Conservation (phyloP, 345 rosid species). For the Dimocarpus longan region DNA sequence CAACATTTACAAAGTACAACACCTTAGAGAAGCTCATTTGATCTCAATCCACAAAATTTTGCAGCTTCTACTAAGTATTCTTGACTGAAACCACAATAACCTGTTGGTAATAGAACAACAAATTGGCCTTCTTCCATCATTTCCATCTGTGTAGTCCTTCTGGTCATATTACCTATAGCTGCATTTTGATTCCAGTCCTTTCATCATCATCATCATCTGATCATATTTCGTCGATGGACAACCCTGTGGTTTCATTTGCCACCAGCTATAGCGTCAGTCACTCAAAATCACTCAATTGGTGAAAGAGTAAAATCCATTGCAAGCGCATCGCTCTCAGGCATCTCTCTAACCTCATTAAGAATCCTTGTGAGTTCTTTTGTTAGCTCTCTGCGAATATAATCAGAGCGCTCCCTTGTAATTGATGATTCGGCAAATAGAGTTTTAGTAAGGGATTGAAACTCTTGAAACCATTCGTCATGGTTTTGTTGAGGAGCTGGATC, state of each 20-base stretch:
- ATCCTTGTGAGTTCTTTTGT: slow-evolving; percentile 40
- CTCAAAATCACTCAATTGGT: slow-evolving; percentile 31
- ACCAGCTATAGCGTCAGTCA: slow-evolving; percentile 8
- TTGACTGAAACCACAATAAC: slow-evolving; percentile 12
- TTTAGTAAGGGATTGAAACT: slow-evolving; percentile 37
- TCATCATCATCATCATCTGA: not conserved
- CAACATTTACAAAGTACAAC: slow-evolving; percentile 3
- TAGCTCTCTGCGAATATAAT: slow-evolving; percentile 34
- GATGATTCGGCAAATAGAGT: slow-evolving; percentile 34
- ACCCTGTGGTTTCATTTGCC: not conserved
- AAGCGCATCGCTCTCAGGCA: slow-evolving; percentile 43
- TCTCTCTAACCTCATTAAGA: slow-evolving; percentile 42
- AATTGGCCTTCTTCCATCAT: not conserved
- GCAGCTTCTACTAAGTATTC: not conserved
- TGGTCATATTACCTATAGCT: not conserved
- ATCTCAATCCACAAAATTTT: slow-evolving; percentile 12
- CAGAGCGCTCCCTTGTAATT: slow-evolving; percentile 31
- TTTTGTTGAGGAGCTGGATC: slow-evolving; percentile 27
- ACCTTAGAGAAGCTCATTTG: slow-evolving; percentile 9
- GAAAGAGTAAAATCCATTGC: slow-evolving; percentile 41
- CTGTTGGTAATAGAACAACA: not conserved
- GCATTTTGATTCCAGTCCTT: not conserved
- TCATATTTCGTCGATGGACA: slow-evolving; percentile 2
- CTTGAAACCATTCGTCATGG: slow-evolving; percentile 32
- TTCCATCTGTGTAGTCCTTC: not conserved